Base-by-base conservation (phyloP, 345 rosid species). In the Sisymbrium irio region DNA sequence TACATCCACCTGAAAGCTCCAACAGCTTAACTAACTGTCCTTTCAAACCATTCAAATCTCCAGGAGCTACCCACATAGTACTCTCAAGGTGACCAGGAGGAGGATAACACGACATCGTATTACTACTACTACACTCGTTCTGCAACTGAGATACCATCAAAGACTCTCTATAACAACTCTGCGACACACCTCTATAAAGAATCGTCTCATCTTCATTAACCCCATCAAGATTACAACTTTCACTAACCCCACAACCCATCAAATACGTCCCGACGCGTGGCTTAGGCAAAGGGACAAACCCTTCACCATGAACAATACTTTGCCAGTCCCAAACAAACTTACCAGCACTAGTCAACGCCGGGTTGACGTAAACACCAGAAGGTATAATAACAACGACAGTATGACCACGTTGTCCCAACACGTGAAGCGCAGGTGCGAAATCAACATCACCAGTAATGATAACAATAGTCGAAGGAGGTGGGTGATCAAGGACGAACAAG, bases 251-350 rank as follows among this genome's bases (percentile, higher is more conserved):
- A 75, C 89, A 82, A 0, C 89, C 93, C 81, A 76, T 72, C 5
- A 88, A 72, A 82, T 82, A 86, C 27, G 85, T 83, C 36, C 86
- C 19, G 45, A 82, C 44, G 53, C 81, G 91, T 30, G 79, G 60
- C 77, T 83, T 88, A 0, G 83, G 62, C 1, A 83, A 61, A 4
- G 86, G 92, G 19, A 87, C 86, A 79, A 87, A 95, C 11, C 99
- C 99, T 85, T 92, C 96, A 20, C 99, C 99, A 17, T 85, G 96
- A 80, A 89, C 96, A 78, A 95, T 89, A 60, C 96, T 90, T 14
- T 86, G 87, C 99, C 99, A 95, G 75, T 95, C 98, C 99, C 99
- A 95, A 25, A 95, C 96, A 69, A 85, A 95, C 69, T 78, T 92
- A 66, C 97, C 98, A 35, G 97, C 97, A 84, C 84, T 92, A 79